phyloP scores from a whole-genome alignment of 176 grass and related monocot species.

The Elaeis guineensis region DNA sequence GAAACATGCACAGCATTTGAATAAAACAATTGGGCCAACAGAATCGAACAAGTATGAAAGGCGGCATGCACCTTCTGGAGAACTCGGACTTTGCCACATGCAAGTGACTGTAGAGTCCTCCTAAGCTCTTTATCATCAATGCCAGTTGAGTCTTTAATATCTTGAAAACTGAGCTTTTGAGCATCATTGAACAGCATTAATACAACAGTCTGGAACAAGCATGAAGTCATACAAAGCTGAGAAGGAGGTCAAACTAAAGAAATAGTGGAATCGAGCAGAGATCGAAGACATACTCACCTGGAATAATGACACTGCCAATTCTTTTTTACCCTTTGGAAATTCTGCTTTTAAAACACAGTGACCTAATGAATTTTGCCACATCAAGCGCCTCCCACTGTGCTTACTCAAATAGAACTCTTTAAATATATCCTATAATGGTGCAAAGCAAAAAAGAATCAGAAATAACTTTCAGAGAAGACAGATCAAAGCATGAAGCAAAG shows the following conservation, averaged over 20 bases:
- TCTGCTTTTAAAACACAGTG: slow-evolving; percentile 96
- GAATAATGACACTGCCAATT: slow-evolving; percentile 97
- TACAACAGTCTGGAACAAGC: slow-evolving; percentile 63
- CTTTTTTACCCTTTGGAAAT: slow-evolving; percentile 98
- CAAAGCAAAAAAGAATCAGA: slow-evolving; percentile 6
- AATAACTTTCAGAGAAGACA: background rate
- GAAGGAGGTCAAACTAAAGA: background rate
- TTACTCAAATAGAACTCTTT: slow-evolving; percentile 99
- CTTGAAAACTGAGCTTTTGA: slow-evolving; percentile 83
- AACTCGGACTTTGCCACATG: slow-evolving; percentile 95
- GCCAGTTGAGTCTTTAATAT: slow-evolving; percentile 84
- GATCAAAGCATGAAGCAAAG: background rate
- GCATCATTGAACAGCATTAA: slow-evolving; percentile 96
- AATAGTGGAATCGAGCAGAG: slow-evolving; percentile 7
- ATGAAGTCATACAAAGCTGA: slow-evolving; percentile 1
- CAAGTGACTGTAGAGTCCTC: slow-evolving; percentile 94
- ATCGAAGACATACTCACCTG: slow-evolving; percentile 37
- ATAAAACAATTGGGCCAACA: slow-evolving; percentile 11
- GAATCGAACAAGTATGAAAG: slow-evolving; percentile 2
- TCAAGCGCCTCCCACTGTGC: slow-evolving; percentile 89
- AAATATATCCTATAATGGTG: slow-evolving; percentile 75
- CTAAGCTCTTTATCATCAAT: slow-evolving; percentile 99
- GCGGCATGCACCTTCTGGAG: slow-evolving; percentile 76
- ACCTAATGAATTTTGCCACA: slow-evolving; percentile 99
- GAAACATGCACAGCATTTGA: slow-evolving; percentile 28